Evolutionary conservation across 495 filamentous ascomycete species (phyloP).

Genomic region (Penicillium pulvis): DNA sequence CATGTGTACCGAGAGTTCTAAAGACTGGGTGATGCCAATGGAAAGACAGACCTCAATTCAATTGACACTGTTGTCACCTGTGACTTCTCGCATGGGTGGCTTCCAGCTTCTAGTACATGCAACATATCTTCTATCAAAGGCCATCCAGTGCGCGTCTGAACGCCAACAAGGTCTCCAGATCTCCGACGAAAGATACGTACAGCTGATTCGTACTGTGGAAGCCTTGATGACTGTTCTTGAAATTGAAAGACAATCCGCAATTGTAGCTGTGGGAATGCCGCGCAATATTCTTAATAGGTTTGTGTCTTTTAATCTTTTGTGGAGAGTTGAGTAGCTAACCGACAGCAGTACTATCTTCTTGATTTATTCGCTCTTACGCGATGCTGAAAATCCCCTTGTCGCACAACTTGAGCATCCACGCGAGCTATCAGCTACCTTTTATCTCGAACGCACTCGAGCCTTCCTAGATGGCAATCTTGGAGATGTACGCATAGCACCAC

Average conservation of each 20-base stretch:
- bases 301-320: not conserved
- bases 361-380: slow-evolving; percentile 8
- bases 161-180: not conserved
- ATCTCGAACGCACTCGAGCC: slow-evolving; percentile 1
- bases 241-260: slow-evolving; percentile 13
- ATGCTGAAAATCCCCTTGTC: not conserved
- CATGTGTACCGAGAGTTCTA: no score
- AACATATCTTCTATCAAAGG: slow-evolving; percentile 14
- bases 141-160: slow-evolving; percentile 14
- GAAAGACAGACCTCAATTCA: not conserved
- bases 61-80: slow-evolving; percentile 14
- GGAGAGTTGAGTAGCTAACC: no score
- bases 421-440: slow-evolving; percentile 9
- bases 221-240: slow-evolving; percentile 14
- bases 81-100: slow-evolving; percentile 18
- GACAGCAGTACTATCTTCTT: slow-evolving; percentile 8
- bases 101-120: slow-evolving; percentile 20
- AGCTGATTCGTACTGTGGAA: slow-evolving; percentile 17
- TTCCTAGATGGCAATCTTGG: slow-evolving; percentile 10
- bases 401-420: slow-evolving; percentile 5
- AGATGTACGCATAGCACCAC: slow-evolving; percentile 5
- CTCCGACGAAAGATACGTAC: slow-evolving; percentile 6
- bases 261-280: slow-evolving; percentile 12
- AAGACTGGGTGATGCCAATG: no score
- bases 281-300: slow-evolving; percentile 18